phyloP scores from a whole-genome alignment of 805 yeast genomes.

The Ogataea pignaliae region DNA sequence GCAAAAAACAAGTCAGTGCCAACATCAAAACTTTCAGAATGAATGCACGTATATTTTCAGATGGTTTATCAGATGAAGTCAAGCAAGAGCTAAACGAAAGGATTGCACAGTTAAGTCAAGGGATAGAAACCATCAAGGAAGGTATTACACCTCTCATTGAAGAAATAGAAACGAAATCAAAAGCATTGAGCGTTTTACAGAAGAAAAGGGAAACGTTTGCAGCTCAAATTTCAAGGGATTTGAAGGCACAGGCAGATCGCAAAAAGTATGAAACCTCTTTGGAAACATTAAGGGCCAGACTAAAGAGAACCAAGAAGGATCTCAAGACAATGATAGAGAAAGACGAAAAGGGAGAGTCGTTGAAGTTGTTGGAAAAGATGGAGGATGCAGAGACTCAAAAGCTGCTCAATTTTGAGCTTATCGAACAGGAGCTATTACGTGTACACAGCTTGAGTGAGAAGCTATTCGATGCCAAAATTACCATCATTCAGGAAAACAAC shows the following conservation, averaged over 20 bases:
- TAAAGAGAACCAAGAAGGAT: slow-evolving; percentile 13
- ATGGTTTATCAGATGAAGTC: slow-evolving; percentile 29
- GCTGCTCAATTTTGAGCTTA: slow-evolving; percentile 5
- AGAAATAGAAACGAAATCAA: slow-evolving; percentile 4
- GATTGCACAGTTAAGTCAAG: too few species aligned
- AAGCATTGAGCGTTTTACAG: too few species aligned
- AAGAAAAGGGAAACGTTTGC: too few species aligned
- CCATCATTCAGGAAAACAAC: slow-evolving; percentile 36
- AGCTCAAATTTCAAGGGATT: not conserved
- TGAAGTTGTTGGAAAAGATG: slow-evolving; percentile 11
- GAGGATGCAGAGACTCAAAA: slow-evolving; percentile 8
- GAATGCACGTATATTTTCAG: slow-evolving; percentile 28
- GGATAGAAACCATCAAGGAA: slow-evolving; percentile 11
- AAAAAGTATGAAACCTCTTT: slow-evolving; percentile 6
- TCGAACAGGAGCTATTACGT: slow-evolving; percentile 10
- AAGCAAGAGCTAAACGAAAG: slow-evolving; percentile 2
- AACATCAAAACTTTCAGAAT: slow-evolving; percentile 30
- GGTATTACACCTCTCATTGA: slow-evolving; percentile 12
- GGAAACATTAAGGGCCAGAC: slow-evolving; percentile 13
- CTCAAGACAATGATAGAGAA: slow-evolving; percentile 2
- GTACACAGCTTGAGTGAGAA: slow-evolving; percentile 27
- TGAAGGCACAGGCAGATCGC: too few species aligned
- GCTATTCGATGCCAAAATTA: slow-evolving; percentile 17
- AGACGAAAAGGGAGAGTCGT: slow-evolving; percentile 11
- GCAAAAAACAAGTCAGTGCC: slow-evolving; percentile 49